These are phyloP conservation scores for Byssothecium circinans DNA, from an alignment of 2,329 filamentous ascomycete species.

Conservation along the genomic window DNA sequence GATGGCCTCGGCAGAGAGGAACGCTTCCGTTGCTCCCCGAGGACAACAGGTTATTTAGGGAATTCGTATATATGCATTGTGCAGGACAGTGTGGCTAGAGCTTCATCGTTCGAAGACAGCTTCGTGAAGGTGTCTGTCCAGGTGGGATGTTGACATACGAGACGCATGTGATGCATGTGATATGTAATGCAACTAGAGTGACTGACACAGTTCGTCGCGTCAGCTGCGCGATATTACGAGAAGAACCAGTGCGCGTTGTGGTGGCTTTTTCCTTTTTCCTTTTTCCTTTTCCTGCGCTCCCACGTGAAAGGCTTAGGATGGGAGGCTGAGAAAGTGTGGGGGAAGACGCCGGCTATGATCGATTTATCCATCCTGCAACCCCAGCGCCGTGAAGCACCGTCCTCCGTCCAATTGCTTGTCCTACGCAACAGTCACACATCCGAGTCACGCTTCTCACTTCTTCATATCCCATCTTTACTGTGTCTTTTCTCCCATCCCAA, in stretches of 20 bases:
- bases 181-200: too few species aligned
- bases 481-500: neutral
- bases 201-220: too few species aligned
- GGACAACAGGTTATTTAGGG: neutral
- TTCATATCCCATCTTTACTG: too few species aligned
- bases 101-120: conserved; percentile 4
- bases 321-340: conserved; percentile 30
- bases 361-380: neutral
- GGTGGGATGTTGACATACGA: conserved; percentile 15
- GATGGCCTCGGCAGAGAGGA: conserved; percentile 27
- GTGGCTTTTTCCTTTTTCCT: too few species aligned
- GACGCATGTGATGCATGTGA: too few species aligned
- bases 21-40: conserved; percentile 1
- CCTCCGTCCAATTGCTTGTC: too few species aligned
- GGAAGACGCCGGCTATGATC: conserved; percentile 2
- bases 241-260: too few species aligned
- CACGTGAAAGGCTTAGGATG: conserved; percentile 28
- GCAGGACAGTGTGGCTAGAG: neutral
- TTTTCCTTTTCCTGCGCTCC: too few species aligned
- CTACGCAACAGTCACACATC: too few species aligned
- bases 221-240: too few species aligned
- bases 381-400: neutral
- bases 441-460: too few species aligned
- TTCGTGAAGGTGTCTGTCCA: neutral
- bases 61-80: too few species aligned